Base-by-base conservation (phyloP, 2,329 filamentous ascomycete genomes). In the Hypoxylon rubiginosum region DNA sequence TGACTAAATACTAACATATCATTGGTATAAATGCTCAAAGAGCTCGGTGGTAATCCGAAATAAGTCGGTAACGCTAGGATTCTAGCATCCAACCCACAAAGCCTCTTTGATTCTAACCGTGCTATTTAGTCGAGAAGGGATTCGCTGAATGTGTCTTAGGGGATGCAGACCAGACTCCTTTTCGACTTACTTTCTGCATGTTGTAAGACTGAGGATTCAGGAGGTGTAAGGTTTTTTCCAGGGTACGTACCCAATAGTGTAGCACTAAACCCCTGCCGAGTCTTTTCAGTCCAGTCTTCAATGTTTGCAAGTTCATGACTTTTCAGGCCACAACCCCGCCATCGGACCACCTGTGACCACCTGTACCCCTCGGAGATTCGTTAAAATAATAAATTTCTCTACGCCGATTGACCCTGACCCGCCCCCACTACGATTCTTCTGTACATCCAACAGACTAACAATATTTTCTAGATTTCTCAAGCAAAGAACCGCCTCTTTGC, bases 401-500 rank as follows among this genome's bases (percentile, higher is more conserved):
- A 34, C 24, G 5, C 13, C 6, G 17, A 58, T 46, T 49, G 28
- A 62, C 68, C 55, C 56, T 19, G 65, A 62, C 68, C 57, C 56
- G n/a, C 63, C 70, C 68, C 70, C 68, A 70, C 68, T 55, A 69
- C 63, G 49, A 58, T 43, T 24, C 21, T 21, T 43, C 15, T 17
- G 39, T 64, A 45, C 54, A 59, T 48, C 2, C 11, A 32, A 36
- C 60, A 34, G 55, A 51, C 62, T 68, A 55, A 68, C 60, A 51
- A 68, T 62, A 51, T 65, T 67, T 68, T 58, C n/a, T 61, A 65
- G 54, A 56, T 62, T 54, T 55, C 50, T 28, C 45, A 50, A 60
- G 54, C n/a, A 7, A 50, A 58, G 51, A 64, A 55, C 52, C 30
- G 41, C 52, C 24, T 49, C 41, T 61, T 61, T 57, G 61, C 61